Evolutionary conservation across 1,284 basidiomycete genomes (phyloP), one percentile per base, ranked within the genome.

Genomic region (Ustilago lituana): DNA sequence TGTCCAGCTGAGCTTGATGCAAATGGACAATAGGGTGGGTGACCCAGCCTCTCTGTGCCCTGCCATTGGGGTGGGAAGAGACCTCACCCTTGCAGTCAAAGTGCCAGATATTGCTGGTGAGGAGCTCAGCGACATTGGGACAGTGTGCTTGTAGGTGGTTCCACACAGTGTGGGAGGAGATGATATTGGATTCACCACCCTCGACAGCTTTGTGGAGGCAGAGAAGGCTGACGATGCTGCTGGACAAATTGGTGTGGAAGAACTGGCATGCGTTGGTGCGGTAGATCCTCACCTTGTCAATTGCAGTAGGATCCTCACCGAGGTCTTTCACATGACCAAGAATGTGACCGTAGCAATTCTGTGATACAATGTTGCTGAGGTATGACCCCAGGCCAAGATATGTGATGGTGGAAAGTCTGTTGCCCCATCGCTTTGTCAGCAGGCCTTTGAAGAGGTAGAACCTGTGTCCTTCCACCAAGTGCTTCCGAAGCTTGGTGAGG

Each of bases 101-200:
- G 46, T 76, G 65, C 77, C 77, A 79, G 35, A 64, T 77, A 52
- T 73, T 73, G 48, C 35, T 36, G 1, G 74, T 65, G 10, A 85
- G 77, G n/a, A 80, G 52, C 55, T 84, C 57, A 29, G 83, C 84
- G 1, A 84, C 81, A 47, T 85, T 84, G 0, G 84, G 84, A 14
- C 84, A 77, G 38, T 83, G 76, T 3, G 54, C 60, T 69, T 84
- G 84, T 1, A 85, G 69, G 7, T 80, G 78, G 73, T 85, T 85
- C 83, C 82, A 85, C 10, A 85, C 59, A 20, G 80, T 62, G 58
- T 85, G 84, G 1, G 82, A 75, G 0, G 83, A 84, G 22, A 82
- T 83, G 35, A 85, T 83, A 65, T 85, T 84, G 22, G 70, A 76
- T 57, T 85, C 84, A 39, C 84, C 84, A 1, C 84, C 84, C 60